Evolutionary conservation across 106 monocot genomes (phyloP).

Genomic region (Acanthochlamys bracteata): DNA sequence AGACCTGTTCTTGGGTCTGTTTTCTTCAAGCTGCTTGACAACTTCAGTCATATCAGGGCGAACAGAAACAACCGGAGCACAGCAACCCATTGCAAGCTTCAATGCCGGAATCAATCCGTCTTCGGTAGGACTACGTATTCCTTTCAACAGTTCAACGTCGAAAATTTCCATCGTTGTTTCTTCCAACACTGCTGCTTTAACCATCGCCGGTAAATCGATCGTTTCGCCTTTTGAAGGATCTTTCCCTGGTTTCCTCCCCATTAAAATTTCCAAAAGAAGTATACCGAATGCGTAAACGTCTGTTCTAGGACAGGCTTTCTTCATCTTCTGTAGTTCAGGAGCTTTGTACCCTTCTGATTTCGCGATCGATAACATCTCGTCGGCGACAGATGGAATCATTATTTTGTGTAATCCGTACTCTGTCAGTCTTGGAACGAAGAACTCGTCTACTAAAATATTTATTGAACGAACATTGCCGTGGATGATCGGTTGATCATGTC

Average conservation of each 20-base stretch:
- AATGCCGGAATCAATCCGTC: constrained; percentile 77
- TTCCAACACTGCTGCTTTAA: constrained; percentile 88
- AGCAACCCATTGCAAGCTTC: constrained; percentile 97
- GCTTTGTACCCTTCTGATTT: constrained; percentile 74
- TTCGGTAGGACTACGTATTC: constrained; percentile 52
- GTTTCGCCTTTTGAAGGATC: constrained; percentile 21
- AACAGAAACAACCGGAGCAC: constrained; percentile 68
- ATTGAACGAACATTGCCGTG: constrained; percentile 75
- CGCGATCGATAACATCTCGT: constrained; percentile 53
- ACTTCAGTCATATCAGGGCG: constrained; percentile 86
- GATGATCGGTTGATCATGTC: constrained; percentile 39
- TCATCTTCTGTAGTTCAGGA: constrained; percentile 80
- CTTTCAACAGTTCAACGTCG: constrained; percentile 67
- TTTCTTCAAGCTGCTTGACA: constrained; percentile 86
- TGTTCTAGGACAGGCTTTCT: constrained; percentile 46
- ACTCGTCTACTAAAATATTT: constrained; percentile 68
- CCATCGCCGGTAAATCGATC: constrained; percentile 56
- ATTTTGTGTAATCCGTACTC: constrained; percentile 66
- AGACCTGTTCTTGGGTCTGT: constrained; percentile 75
- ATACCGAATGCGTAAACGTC: constrained; percentile 84
- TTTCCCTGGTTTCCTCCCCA: constrained; percentile 72
- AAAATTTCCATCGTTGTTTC: constrained; percentile 85
- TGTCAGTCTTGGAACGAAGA: constrained; percentile 57
- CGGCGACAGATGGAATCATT: constrained; percentile 69
- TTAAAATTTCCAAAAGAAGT: constrained; percentile 63